Percentiles rank a stretch among this genome's conserved stretches.
phyloP scores from a whole-genome alignment of 1,139 yeast species.

The Candida tropicalis region DNA sequence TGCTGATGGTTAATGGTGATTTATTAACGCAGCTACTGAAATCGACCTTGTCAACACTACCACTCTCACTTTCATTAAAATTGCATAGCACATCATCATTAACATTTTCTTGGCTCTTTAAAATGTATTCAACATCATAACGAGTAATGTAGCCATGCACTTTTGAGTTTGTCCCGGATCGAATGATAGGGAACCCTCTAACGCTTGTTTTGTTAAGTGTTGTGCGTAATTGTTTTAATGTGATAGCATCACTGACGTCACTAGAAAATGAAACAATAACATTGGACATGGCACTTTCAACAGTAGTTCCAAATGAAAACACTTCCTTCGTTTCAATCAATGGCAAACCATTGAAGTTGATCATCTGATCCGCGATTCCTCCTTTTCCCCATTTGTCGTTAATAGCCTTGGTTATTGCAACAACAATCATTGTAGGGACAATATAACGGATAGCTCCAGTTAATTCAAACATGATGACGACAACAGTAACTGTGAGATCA shows the following conservation, averaged over 20 bases:
- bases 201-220: conserved; percentile 42
- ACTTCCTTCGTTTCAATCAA: conserved; percentile 77
- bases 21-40: conserved; percentile 51
- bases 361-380: conserved; percentile 97
- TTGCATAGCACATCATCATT: conserved; percentile 23
- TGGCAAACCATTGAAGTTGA: conserved; percentile 85
- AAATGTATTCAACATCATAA: conserved; percentile 31
- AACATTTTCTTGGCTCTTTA: conserved; percentile 20
- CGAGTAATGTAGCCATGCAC: conserved; percentile 41
- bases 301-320: conserved; percentile 54
- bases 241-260: conserved; percentile 30
- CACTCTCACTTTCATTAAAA: conserved; percentile 18
- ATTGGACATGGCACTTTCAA: conserved; percentile 67
- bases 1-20: conserved; percentile 65
- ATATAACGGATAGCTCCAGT: conserved; percentile 92
- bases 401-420: conserved; percentile 83
- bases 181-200: conserved; percentile 60
- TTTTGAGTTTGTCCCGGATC: conserved; percentile 32
- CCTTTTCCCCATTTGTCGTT: conserved; percentile 75
- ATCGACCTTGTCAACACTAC: conserved; percentile 24
- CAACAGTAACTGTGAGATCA: conserved; percentile 88
- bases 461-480: conserved; percentile 91
- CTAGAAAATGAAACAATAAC: conserved; percentile 54
- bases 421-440: conserved; percentile 94
- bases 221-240: conserved; percentile 36